phyloP scores from a whole-genome alignment of 2,329 filamentous ascomycete species.

The Aspergillus ustus region DNA sequence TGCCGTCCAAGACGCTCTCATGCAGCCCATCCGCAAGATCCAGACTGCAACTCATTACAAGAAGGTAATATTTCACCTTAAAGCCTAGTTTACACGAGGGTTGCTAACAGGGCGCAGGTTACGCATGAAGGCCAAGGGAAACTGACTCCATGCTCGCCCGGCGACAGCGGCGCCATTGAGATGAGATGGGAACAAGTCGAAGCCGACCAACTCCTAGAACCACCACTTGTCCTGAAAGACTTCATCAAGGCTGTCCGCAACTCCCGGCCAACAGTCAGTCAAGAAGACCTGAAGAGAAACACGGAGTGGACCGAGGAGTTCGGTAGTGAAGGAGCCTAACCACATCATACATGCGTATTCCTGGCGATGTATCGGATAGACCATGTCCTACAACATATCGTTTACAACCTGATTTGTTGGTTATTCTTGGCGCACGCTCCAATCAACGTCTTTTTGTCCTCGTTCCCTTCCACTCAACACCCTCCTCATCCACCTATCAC shows the following conservation, averaged over 20 bases:
- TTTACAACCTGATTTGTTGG: neutral
- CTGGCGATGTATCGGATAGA: constrained; percentile 9
- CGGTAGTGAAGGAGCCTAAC: constrained; percentile 79
- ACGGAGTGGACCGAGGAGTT: constrained; percentile 96
- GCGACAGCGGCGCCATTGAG: constrained; percentile 81
- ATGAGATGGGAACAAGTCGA: constrained; percentile 93
- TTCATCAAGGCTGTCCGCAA: constrained; percentile 91
- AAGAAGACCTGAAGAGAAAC: constrained; percentile 81
- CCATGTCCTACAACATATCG: neutral
- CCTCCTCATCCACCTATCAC: neutral
- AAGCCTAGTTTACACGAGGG: neutral
- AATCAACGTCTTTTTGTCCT: neutral
- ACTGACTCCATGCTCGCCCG: constrained; percentile 87
- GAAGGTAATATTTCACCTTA: constrained; percentile 60
- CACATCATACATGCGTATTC: constrained; percentile 1
- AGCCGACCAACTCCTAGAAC: constrained; percentile 82
- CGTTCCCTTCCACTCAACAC: neutral
- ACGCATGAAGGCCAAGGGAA: constrained; percentile 65
- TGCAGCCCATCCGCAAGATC: constrained; percentile 97
- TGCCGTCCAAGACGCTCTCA: constrained; percentile 91
- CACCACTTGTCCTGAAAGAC: constrained; percentile 84
- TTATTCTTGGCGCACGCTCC: neutral
- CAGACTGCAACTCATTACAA: constrained; percentile 98
- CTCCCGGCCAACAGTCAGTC: constrained; percentile 86
- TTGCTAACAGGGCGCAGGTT: constrained; percentile 57